phyloP scores from a whole-genome alignment of 2,329 filamentous ascomycete genomes.

The Colletotrichum sp. region DNA sequence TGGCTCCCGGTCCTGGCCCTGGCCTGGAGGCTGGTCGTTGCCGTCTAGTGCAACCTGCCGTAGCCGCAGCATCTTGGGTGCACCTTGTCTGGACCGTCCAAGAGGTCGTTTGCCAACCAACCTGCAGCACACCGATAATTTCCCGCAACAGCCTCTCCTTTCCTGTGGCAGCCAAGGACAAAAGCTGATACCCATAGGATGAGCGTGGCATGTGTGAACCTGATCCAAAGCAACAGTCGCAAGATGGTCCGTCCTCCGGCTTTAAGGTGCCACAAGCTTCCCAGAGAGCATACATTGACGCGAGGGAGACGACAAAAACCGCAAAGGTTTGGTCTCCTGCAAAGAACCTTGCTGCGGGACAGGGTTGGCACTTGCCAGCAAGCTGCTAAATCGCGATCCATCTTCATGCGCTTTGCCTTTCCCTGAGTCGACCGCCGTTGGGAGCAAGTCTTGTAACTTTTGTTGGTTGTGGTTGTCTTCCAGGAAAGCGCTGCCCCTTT shows the following conservation, averaged over 20 bases:
- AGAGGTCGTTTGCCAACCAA: not conserved
- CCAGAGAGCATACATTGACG: not conserved
- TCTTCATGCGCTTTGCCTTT: not conserved
- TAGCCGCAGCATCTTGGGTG: constrained; percentile 11
- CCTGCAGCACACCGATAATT: not conserved
- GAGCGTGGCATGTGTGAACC: not conserved
- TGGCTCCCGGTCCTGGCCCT: not conserved
- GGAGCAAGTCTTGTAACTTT: not conserved
- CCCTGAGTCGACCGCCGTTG: not conserved
- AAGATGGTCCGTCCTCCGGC: not conserved
- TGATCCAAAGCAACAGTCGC: not conserved
- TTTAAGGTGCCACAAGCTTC: not conserved
- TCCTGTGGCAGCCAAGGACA: not conserved
- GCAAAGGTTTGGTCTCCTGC: not conserved
- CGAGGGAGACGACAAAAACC: not conserved
- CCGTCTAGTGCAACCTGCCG: not conserved
- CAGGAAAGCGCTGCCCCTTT: constrained; percentile 5
- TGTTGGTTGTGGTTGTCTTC: not conserved
- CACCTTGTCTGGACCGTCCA: constrained; percentile 2
- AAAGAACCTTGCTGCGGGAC: not conserved
- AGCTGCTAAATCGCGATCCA: not conserved
- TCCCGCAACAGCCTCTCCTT: not conserved
- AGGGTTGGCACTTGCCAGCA: not conserved
- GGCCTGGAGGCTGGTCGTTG: not conserved
- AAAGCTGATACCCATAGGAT: not conserved